A percentile compares a stretch with the other conserved stretches of the same genome.
These are phyloP conservation scores for Aspergillus glaucus DNA, from an alignment of 2,329 filamentous ascomycete genomes.

Conservation along the genomic window DNA sequence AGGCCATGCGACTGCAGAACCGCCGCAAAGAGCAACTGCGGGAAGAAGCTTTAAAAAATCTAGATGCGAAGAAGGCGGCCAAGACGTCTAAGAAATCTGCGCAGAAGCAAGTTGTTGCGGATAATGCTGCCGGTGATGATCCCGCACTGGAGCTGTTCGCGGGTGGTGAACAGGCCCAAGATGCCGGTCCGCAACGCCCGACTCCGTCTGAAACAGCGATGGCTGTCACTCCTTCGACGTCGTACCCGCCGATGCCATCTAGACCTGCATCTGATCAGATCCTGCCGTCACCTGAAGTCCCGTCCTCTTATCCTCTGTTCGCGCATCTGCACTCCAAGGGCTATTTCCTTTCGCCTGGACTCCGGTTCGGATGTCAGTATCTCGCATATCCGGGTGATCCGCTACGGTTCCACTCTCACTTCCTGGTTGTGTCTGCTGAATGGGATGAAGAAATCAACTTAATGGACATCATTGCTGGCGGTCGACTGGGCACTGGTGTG, in stretches of 20 bases:
- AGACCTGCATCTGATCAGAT: slow-evolving; percentile 19
- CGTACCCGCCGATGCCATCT: slow-evolving; percentile 40
- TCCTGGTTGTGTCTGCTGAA: slow-evolving; percentile 73
- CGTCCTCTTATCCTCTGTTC: slow-evolving; percentile 65
- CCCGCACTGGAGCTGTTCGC: slow-evolving; percentile 21
- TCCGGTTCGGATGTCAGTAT: slow-evolving; percentile 91
- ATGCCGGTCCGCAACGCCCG: slow-evolving; percentile 9
- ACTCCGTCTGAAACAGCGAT: slow-evolving; percentile 16
- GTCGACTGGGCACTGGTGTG: slow-evolving; percentile 82
- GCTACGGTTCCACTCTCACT: slow-evolving; percentile 90
- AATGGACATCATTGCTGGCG: slow-evolving; percentile 78
- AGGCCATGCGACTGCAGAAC: slow-evolving; percentile 42
- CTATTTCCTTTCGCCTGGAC: slow-evolving; percentile 84
- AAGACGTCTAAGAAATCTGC: slow-evolving; percentile 19
- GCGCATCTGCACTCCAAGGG: slow-evolving; percentile 69
- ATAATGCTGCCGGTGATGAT: slow-evolving; percentile 8
- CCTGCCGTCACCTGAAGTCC: slow-evolving; percentile 30
- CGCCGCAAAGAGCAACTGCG: slow-evolving; percentile 46
- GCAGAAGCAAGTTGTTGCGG: slow-evolving; percentile 7
- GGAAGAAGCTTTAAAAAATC: slow-evolving; percentile 46
- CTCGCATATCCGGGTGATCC: slow-evolving; percentile 94
- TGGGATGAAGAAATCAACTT: slow-evolving; percentile 85
- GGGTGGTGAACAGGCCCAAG: slow-evolving; percentile 3
- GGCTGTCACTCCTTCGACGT: slow-evolving; percentile 47
- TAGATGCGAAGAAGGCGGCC: slow-evolving; percentile 32